phyloP scores from a whole-genome alignment of 2,329 filamentous ascomycete species.

The Pleoardoris graminearum region DNA sequence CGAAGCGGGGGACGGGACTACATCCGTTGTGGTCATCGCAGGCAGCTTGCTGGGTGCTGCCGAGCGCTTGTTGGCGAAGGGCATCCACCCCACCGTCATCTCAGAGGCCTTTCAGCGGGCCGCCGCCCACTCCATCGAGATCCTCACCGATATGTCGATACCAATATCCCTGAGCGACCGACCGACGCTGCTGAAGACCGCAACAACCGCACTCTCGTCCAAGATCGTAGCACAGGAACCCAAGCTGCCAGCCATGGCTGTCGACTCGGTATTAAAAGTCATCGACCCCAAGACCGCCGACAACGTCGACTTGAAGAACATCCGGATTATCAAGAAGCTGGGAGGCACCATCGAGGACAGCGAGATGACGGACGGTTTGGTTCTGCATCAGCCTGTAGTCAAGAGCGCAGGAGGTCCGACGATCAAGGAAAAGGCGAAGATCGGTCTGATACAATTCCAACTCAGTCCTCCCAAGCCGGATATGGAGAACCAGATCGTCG shows the following conservation, averaged over 20 bases:
- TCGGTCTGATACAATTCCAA: constrained; percentile 98
- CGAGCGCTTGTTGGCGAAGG: constrained; percentile 84
- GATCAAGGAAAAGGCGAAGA: constrained; percentile 95
- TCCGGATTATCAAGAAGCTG: constrained; percentile 95
- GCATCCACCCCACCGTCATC: constrained; percentile 95
- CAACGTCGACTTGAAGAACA: constrained; percentile 95
- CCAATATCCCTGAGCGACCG: constrained; percentile 89
- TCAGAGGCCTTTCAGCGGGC: constrained; percentile 97
- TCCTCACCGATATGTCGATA: constrained; percentile 93
- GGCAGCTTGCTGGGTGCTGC: constrained; percentile 93
- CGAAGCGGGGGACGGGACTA: constrained; percentile 96
- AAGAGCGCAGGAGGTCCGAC: constrained; percentile 91
- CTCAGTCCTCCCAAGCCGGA: constrained; percentile 97
- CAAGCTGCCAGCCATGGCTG: constrained; percentile 95
- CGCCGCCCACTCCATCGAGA: constrained; percentile 81
- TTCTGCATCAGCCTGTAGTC: constrained; percentile 87
- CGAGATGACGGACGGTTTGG: constrained; percentile 92
- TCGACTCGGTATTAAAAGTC: constrained; percentile 92
- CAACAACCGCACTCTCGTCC: constrained; percentile 94
- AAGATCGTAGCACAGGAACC: constrained; percentile 99
- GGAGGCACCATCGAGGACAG: constrained; percentile 98
- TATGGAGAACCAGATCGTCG: constrained; percentile 99
- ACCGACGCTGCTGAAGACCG: constrained; percentile 88
- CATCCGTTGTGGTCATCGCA: constrained; percentile 96
- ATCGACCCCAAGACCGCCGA: constrained; percentile 95